Conservation (phyloP, 2,329 filamentous ascomycete genomes). For the Rugonectria rugulosa region DNA sequence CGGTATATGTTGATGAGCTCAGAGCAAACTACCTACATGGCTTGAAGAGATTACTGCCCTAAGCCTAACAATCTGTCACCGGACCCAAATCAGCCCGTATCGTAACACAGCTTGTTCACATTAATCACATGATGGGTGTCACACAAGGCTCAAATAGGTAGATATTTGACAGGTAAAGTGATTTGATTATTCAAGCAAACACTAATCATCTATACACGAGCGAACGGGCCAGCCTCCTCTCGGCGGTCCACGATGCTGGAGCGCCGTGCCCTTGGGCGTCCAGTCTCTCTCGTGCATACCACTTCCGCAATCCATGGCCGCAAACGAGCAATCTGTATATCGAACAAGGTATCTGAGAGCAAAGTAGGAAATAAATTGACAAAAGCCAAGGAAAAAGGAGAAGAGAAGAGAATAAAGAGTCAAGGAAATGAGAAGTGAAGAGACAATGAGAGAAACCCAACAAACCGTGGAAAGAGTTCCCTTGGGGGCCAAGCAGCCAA, state of each 20-base stretch:
- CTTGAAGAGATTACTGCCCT: too few species aligned
- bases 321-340: conserved; percentile 55
- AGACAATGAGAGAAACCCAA: conserved; percentile 29
- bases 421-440: conserved; percentile 30
- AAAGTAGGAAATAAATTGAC: conserved; percentile 28
- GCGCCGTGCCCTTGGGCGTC: conserved; percentile 17
- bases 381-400: conserved; percentile 29
- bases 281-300: conserved; percentile 28
- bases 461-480: background rate
- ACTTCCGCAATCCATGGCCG: conserved; percentile 35
- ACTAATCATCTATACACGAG: conserved; percentile 48
- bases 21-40: too few species aligned
- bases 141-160: background rate
- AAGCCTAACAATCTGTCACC: too few species aligned
- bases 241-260: conserved; percentile 28
- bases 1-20: too few species aligned
- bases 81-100: too few species aligned
- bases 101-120: too few species aligned
- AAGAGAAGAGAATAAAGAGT: too few species aligned
- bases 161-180: conserved; percentile 36
- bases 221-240: conserved; percentile 41
- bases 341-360: conserved; percentile 67
- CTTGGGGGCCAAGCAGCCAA: conserved; percentile 27
- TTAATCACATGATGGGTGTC: background rate
- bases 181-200: conserved; percentile 44